Evolutionary conservation across 352 stramenopile species (phyloP).

Genomic region (Pythium monospermum): DNA sequence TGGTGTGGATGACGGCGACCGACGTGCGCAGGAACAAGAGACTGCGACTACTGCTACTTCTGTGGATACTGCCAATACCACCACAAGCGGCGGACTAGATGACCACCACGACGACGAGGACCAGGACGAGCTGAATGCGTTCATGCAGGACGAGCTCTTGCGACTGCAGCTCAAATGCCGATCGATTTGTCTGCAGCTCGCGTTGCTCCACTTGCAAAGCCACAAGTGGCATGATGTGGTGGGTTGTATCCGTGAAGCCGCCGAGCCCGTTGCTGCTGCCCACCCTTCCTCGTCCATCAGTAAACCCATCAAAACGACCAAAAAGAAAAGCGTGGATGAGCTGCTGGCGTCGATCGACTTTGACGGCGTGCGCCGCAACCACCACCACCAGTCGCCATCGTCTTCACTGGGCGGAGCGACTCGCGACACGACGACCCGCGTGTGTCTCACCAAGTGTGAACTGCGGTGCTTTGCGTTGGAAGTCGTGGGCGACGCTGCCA

Average conservation of each 20-base stretch:
- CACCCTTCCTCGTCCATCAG: background rate
- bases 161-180: constrained; percentile 74
- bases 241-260: constrained; percentile 38
- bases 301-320: constrained; percentile 1
- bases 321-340: constrained; percentile 25
- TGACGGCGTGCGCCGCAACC: constrained; percentile 45
- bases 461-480: constrained; percentile 61
- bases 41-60: no score
- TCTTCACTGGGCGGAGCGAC: constrained; percentile 22
- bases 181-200: constrained; percentile 62
- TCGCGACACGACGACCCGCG: constrained; percentile 8
- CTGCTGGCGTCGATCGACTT: constrained; percentile 62
- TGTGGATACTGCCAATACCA: no score
- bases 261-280: constrained; percentile 1
- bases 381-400: constrained; percentile 2
- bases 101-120: constrained; percentile 25
- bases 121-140: constrained; percentile 45
- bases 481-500: constrained; percentile 66
- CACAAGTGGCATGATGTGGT: constrained; percentile 36
- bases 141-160: constrained; percentile 74
- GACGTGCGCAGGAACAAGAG: background rate
- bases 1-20: constrained; percentile 7
- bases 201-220: constrained; percentile 32
- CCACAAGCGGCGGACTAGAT: no score
- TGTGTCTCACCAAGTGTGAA: constrained; percentile 44